Evolutionary conservation across 768 basidiomycete species (phyloP).

Genomic region (Xerocomellus chrysenteron): DNA sequence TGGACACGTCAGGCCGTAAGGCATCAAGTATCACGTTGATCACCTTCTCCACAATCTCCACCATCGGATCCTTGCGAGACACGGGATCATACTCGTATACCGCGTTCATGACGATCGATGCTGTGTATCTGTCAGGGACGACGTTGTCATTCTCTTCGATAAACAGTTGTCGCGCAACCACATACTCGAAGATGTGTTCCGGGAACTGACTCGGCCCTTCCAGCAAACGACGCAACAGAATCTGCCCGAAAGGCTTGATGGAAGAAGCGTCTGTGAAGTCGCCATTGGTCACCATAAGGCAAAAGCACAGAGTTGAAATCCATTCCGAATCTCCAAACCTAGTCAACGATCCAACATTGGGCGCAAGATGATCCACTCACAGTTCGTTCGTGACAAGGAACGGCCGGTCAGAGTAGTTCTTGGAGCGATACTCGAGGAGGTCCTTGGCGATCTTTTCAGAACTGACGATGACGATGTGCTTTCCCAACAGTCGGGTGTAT

Average conservation of each 20-base stretch:
- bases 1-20: slow-evolving; percentile 7
- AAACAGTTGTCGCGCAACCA: not conserved
- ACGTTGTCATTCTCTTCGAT: not conserved
- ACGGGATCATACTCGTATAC: slow-evolving; percentile 17
- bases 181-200: slow-evolving; percentile 33
- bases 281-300: slow-evolving; percentile 33
- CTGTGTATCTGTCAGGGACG: slow-evolving; percentile 6
- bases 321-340: slow-evolving; percentile 7
- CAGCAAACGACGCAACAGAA: slow-evolving; percentile 29
- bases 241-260: slow-evolving; percentile 19
- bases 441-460: slow-evolving; percentile 41
- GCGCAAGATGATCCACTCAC: slow-evolving; percentile 3
- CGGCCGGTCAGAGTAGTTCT: slow-evolving; percentile 53
- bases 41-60: slow-evolving; percentile 8
- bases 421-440: slow-evolving; percentile 45
- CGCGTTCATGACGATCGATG: slow-evolving; percentile 11
- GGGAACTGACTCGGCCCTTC: slow-evolving; percentile 30
- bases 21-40: slow-evolving; percentile 4
- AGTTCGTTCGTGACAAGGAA: slow-evolving; percentile 11
- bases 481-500: slow-evolving; percentile 45
- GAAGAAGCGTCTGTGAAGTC: slow-evolving; percentile 27
- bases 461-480: slow-evolving; percentile 45
- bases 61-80: slow-evolving; percentile 7
- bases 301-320: slow-evolving; percentile 19
- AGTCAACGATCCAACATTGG: not conserved